Evolutionary conservation across 2,329 filamentous ascomycete species (phyloP), one percentile per base, ranked within the genome.

Genomic region (Cladosporium sp.): DNA sequence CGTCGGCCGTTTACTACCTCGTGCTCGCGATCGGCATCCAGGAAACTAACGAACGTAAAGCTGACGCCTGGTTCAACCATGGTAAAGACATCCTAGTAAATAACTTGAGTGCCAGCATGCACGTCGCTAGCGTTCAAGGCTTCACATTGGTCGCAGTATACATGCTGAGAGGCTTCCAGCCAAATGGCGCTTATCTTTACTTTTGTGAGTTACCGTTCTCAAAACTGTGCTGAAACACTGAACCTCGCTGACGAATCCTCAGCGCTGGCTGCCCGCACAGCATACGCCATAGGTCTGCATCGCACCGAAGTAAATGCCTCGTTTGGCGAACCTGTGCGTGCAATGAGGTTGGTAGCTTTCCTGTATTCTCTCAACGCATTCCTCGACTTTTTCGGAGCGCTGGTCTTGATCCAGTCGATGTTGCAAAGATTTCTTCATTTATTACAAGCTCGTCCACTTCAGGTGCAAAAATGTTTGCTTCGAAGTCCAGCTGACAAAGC

Each of bases 101-200:
- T 2, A 69, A 73, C 18, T 70, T 78, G 43, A 71, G 71, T 15
- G 71, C 71, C 49, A 75, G 72, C 13, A 75, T 76, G 48, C 76
- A 72, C 48, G 67, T 77, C 2, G 64, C 71, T 40, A 77, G 74
- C 0, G 74, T 78, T 2, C 75, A 78, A 56, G 74, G 74, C 1
- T 78, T 77, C 55, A 65, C 73, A 5, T 56, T 78, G 13, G 69
- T 78, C n/a, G 71, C 74, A 1, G 69, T 78, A 54, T 78, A 73
- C 55, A 74, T 78, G 73, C 65, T 78, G 2, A 66, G 74, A 22
- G 72, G 72, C 9, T 77, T 72, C 50, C 71, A 76, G 38, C 72
- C 74, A 9, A 78, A 78, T 52, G 75, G 73, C 1, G 75, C 75
- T 5, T 78, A 76, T 49, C 69, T 78, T 57, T 74, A 77, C 41